Conservation (phyloP, 371 early-diverging fungal genomes). For the Apophysomyces elegans region DNA sequence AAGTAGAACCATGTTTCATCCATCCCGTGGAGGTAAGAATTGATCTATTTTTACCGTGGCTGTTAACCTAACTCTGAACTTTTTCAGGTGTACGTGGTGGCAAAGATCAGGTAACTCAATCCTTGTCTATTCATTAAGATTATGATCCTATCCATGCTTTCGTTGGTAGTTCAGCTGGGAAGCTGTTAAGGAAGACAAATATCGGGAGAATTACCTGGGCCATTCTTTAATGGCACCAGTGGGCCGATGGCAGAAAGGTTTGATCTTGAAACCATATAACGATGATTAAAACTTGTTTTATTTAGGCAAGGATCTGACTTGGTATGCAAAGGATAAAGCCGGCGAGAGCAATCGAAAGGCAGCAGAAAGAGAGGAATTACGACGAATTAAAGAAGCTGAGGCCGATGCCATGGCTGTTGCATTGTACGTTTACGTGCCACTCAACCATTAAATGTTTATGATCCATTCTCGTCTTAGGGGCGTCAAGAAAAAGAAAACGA, state of each 20-base stretch:
- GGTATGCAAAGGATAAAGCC: conserved; percentile 72
- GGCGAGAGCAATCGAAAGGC: conserved; percentile 28
- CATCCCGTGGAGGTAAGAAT: conserved; percentile 52
- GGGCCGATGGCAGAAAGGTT: conserved; percentile 70
- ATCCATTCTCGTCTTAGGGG: conserved; percentile 37
- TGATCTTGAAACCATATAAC: background rate
- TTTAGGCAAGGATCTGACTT: conserved; percentile 70
- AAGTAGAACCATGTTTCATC: conserved; percentile 44
- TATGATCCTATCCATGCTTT: conserved; percentile 12
- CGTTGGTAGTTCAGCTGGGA: conserved; percentile 58
- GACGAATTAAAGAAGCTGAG: conserved; percentile 74
- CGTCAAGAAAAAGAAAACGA: conserved; percentile 55
- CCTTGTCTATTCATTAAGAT: background rate
- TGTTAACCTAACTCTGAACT: too few species aligned
- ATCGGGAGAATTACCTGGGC: conserved; percentile 87
- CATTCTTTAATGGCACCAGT: conserved; percentile 85
- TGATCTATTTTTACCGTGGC: too few species aligned
- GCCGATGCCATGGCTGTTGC: conserved; percentile 83
- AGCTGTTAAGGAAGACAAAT: conserved; percentile 81
- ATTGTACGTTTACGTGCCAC: conserved; percentile 51
- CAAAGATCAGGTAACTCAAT: conserved; percentile 55
- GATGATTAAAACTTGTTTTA: conserved; percentile 19
- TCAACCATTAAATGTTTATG: background rate
- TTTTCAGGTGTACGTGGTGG: conserved; percentile 63
- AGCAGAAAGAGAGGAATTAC: conserved; percentile 54